These are phyloP conservation scores for Lyophyllum atratum DNA, from an alignment of 768 basidiomycete genomes.

Conservation along the genomic window DNA sequence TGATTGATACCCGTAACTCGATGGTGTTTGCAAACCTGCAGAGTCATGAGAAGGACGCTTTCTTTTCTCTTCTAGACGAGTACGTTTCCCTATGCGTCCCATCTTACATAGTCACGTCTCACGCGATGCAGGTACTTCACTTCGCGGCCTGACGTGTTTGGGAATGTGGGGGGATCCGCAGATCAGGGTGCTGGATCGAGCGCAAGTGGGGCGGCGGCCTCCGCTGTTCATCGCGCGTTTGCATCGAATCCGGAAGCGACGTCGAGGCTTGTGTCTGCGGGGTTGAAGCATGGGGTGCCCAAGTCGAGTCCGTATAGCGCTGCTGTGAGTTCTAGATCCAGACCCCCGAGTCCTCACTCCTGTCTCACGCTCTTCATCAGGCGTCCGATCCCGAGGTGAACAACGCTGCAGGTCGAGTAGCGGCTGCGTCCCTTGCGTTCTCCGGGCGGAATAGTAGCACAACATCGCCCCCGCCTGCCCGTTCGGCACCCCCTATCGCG, in stretches of 20 bases:
- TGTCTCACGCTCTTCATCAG: constrained; percentile 16
- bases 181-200: constrained; percentile 26
- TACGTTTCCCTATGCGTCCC: constrained; percentile 24
- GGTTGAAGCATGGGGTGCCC: constrained; percentile 36
- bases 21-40: constrained; percentile 78
- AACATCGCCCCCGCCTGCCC: constrained; percentile 14
- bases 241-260: constrained; percentile 43
- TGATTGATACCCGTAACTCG: no score
- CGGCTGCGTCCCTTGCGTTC: constrained; percentile 55
- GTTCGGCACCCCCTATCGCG: constrained; percentile 23
- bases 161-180: constrained; percentile 25
- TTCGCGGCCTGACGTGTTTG: constrained; percentile 67
- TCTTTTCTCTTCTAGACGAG: constrained; percentile 83
- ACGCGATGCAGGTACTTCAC: constrained; percentile 60
- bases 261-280: constrained; percentile 41
- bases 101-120: not conserved
- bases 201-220: constrained; percentile 33
- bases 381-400: constrained; percentile 41
- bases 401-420: constrained; percentile 53
- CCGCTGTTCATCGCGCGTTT: constrained; percentile 48
- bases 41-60: constrained; percentile 73
- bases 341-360: not conserved
- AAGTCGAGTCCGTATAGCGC: constrained; percentile 37
- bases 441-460: constrained; percentile 25
- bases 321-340: constrained; percentile 30